These are phyloP conservation scores for Murraya paniculata DNA, from an alignment of 345 rosid species.

Conservation along the genomic window DNA sequence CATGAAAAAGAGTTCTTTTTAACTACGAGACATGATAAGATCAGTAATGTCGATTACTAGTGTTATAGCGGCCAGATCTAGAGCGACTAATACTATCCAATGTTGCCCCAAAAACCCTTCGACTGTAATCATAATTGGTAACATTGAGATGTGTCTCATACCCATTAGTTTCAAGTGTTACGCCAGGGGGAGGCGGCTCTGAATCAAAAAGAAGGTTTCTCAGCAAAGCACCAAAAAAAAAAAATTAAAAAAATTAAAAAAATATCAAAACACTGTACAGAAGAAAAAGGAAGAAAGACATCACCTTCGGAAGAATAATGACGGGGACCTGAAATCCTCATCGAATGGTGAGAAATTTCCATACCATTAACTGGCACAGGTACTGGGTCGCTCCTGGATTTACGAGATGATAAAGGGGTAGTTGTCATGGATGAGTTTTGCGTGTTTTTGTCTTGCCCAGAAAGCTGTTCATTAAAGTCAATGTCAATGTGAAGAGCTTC, in stretches of 20 bases:
- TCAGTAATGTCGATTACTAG: conserved; percentile 38
- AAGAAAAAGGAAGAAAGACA: neutral
- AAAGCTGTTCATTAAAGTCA: conserved; percentile 45
- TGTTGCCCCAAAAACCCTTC: conserved; percentile 58
- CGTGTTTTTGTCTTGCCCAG: conserved; percentile 73
- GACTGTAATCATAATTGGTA: conserved; percentile 53
- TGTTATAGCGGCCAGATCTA: conserved; percentile 55
- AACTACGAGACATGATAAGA: neutral
- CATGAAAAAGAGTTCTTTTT: neutral
- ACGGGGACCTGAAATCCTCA: conserved; percentile 30
- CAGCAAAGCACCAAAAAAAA: conserved; percentile 17
- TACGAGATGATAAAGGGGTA: conserved; percentile 26
- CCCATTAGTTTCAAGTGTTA: conserved; percentile 41
- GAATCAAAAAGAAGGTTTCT: conserved; percentile 26
- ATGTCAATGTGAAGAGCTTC: conserved; percentile 6
- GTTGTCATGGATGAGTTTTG: conserved; percentile 24
- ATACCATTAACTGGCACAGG: conserved; percentile 20
- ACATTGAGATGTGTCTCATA: conserved; percentile 48
- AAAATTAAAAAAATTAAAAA: no score
- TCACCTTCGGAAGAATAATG: conserved; percentile 35
- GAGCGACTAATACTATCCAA: conserved; percentile 49
- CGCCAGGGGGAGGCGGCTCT: conserved; percentile 59
- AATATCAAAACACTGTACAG: neutral
- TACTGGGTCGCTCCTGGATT: conserved; percentile 34
- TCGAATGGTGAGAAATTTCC: conserved; percentile 37